These are phyloP conservation scores for Tylopilus intermedius DNA, from an alignment of 768 basidiomycete species.

Conservation along the genomic window DNA sequence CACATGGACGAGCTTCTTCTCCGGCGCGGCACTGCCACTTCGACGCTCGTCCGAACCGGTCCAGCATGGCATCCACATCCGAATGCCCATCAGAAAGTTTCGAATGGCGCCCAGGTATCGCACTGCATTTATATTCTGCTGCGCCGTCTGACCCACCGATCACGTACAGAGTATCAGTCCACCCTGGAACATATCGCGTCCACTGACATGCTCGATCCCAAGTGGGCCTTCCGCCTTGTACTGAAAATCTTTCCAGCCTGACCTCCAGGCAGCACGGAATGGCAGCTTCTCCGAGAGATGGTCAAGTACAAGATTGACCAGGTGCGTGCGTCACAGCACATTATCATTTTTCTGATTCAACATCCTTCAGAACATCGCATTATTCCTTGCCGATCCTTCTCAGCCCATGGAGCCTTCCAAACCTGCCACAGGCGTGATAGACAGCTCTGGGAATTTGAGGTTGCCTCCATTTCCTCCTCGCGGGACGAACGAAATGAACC, in stretches of 20 bases:
- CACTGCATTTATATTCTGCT: not conserved
- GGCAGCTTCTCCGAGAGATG: constrained; percentile 62
- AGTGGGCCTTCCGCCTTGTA: constrained; percentile 8
- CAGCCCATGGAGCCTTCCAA: constrained; percentile 38
- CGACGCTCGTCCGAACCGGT: not conserved
- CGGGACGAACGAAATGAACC: constrained; percentile 43
- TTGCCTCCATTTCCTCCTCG: constrained; percentile 71
- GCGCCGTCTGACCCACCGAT: constrained; percentile 1
- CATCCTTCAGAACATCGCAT: constrained; percentile 42
- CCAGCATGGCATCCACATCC: constrained; percentile 19
- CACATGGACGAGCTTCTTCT: no score
- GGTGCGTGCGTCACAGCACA: constrained; percentile 34
- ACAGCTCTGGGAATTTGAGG: constrained; percentile 53
- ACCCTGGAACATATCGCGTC: constrained; percentile 58
- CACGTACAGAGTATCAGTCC: constrained; percentile 49
- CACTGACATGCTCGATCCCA: constrained; percentile 61
- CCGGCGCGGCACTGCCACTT: not conserved
- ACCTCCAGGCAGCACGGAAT: constrained; percentile 50
- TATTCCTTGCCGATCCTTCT: constrained; percentile 41
- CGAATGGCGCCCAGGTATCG: constrained; percentile 51
- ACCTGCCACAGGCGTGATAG: constrained; percentile 31
- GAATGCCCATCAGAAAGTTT: constrained; percentile 27
- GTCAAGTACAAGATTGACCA: constrained; percentile 69
- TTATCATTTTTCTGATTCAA: not conserved
- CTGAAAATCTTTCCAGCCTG: constrained; percentile 8